Evolutionary conservation across 306 rosid genomes (phyloP), one percentile per base, ranked within the genome.

Genomic region (Lathyrus tuberosus): DNA sequence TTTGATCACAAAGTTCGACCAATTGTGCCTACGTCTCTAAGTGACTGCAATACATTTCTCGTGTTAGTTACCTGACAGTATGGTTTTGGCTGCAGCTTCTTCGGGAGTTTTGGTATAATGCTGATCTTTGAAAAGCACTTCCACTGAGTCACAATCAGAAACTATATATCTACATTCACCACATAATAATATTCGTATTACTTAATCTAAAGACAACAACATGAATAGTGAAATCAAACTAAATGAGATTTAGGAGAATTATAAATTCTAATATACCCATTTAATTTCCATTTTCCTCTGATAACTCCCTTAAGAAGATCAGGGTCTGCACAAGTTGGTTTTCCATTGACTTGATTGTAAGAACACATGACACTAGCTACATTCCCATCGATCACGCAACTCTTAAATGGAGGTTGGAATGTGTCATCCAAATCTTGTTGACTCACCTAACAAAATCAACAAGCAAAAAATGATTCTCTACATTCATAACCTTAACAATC

Each of bases 281-380:
- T 95, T 60, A 95, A 76, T 58, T 95, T 95, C 99, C 99, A 95
- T 73, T 91, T 8, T 37, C 97, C 96, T 48, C 99, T 82, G 77
- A 95, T 82, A 59, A 95, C 80, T n/a, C 99, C 99, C 3, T 84
- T 48, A 16, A 95, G 99, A 11, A 95, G 95, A 52, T 91, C 95
- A 0, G 97, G 99, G 75, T 95, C 99, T 6, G 99, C 99, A 42
- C 99, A 95, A 2, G 96, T 91, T 73, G 99, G 99, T 71, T 58
- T 95, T 56, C 99, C 99, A 74, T 95, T 91, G 71, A 95, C 97
- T 80, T 95, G 78, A 78, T 95, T 95, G 75, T 91, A 95, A 44
- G 99, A 95, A 65, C 99, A 95, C 99, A 95, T 95, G 60, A 95
- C 97, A 82, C 99, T 95, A 0, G 99, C 99, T 74, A 91, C 99